Evolutionary conservation across 768 basidiomycete genomes (phyloP), one percentile per base, ranked within the genome.

Genomic region (Kwoniella botswanensis): DNA sequence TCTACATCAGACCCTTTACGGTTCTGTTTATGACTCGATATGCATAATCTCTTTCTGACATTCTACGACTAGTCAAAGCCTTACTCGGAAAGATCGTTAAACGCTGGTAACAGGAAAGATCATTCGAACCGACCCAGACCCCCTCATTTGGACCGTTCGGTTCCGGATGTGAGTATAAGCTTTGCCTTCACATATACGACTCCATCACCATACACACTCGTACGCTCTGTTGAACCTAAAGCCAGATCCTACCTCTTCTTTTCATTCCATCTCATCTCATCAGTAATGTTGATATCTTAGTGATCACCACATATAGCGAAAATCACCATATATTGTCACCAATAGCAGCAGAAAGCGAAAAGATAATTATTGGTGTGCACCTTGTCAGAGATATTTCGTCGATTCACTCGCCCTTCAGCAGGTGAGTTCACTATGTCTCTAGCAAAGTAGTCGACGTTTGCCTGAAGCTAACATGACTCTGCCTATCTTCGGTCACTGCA

Each of bases 91-190:
- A 46, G 44, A 46, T 46, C 44, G 10, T 17, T 46, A 12, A 6
- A 3, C 44, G 7, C 10, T 46, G 44, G 10, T 17, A 46, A 50
- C 18, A 15, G 2, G 46, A 43, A 41, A 22, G 59, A 61, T 44
- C 22, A 61, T 26, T 61, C 43, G n/a, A 61, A 17, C 15, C 13
- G 59, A 61, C 59, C 59, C 42, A 61, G 22, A 61, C 59, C 59
- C 15, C 59, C 59, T 61, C 59, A 61, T 61, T 43, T 61, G 17
- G 59, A 61, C 42, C 59, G 59, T 12, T 22, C 59, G 59, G 59
- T 22, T n/a, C 59, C 59, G 59, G 59, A 61, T 44, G 59, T 61
- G n/a, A 61, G 59, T 61, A 3, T 35, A n/a, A 44, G 9, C n/a
- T 58, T 17, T 29, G 11, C 15, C 18, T 55, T 55, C 54, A n/a